Conservation (phyloP, 257 asterid genomes). For the Solanum pennellii region DNA sequence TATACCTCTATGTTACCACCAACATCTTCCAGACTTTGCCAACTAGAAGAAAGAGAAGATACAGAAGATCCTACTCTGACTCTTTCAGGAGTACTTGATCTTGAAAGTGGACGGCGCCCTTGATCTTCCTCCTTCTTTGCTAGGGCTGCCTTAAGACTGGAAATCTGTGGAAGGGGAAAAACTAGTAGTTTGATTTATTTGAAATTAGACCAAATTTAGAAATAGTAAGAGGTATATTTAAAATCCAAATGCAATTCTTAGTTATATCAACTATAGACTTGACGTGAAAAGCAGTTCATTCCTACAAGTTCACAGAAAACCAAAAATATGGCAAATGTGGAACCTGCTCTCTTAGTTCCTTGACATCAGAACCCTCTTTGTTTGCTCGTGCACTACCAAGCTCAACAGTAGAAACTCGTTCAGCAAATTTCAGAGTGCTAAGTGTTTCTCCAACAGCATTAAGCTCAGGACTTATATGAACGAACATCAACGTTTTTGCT, state of each 20-base stretch:
- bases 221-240: not conserved
- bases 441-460: slow-evolving; percentile 69
- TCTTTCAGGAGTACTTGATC: slow-evolving; percentile 46
- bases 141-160: slow-evolving; percentile 62
- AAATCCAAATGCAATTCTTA: not conserved
- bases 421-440: slow-evolving; percentile 84
- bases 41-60: slow-evolving; percentile 40
- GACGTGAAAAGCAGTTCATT: not conserved
- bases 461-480: slow-evolving; percentile 75
- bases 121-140: slow-evolving; percentile 49
- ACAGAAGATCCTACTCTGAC: slow-evolving; percentile 14
- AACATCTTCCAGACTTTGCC: slow-evolving; percentile 20
- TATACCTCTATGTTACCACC: slow-evolving; percentile 8
- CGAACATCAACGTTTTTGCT: slow-evolving; percentile 81
- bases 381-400: slow-evolving; percentile 68
- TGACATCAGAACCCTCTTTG: slow-evolving; percentile 63
- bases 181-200: not conserved
- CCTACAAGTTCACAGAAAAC: not conserved
- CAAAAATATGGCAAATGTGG: not conserved
- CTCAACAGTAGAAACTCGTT: slow-evolving; percentile 79
- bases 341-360: slow-evolving; percentile 82
- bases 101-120: slow-evolving; percentile 9
- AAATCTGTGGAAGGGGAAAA: slow-evolving; percentile 33
- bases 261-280: not conserved
- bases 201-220: not conserved